Base-by-base conservation (phyloP, 2,329 filamentous ascomycete genomes). In the Setomelanomma holmii region DNA sequence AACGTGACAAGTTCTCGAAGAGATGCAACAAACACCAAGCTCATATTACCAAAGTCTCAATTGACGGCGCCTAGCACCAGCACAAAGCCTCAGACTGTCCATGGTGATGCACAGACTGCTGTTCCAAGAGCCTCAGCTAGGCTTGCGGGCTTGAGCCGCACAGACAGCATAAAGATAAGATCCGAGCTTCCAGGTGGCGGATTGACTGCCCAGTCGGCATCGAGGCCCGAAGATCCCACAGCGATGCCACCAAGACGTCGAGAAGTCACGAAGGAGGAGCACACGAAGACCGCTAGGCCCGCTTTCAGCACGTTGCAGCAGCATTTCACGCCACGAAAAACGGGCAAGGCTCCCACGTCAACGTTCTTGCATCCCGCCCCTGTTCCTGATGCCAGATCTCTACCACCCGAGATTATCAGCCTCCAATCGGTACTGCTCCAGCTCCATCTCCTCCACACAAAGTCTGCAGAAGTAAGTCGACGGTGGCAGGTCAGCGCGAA, bases 361-460 rank as follows among this genome's bases (percentile, higher is more conserved):
- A 64, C 66, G 1, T 75, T 75, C 27, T 56, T 75, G 17, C 65
- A 73, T 41, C 68, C 73, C n/a, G 60, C 61, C 4, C 56, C 65
- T 27, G 60, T 57, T 17, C 47, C 60, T n/a, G 45, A 53, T 3
- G 45, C 41, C 23, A 57, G 63, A 19, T 49, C 54, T 17, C 56
- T 75, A 19, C 55, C 71, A 1, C 52, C 64, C 5, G 73, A 76
- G 27, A 58, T 71, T 2, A 44, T 63, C 35, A 61, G 53, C 40
- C 58, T 76, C 4, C 75, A 77, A 60, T 62, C 72, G 10, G 68
- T 75, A 51, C 58, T 77, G 12, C 61, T 77, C 5, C 75, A 77
- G 47, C 60, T 77, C 3, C 67, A 75, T 49, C 48, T 76, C 8
- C 47, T 77, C 14, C 74, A 75, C 45, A 55, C 64, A 41, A 45